These are phyloP conservation scores for Xylaria sp. DNA, from an alignment of 2,329 filamentous ascomycete genomes.

Conservation along the genomic window DNA sequence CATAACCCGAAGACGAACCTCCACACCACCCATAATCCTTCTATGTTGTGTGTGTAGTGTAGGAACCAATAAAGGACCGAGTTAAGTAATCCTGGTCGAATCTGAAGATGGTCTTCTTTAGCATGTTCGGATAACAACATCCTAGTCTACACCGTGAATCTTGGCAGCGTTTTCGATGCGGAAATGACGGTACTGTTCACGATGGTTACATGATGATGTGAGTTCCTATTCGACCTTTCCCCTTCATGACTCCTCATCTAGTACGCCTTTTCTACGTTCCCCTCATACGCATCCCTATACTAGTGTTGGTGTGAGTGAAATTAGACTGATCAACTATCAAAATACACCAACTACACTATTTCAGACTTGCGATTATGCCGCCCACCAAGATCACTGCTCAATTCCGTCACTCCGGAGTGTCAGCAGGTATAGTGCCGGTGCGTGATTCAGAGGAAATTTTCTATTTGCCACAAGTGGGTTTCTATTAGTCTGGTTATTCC, in stretches of 20 bases:
- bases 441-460: slow-evolving; percentile 11
- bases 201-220: slow-evolving; percentile 31
- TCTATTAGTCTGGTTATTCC: slow-evolving; percentile 7
- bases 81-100: slow-evolving; percentile 1
- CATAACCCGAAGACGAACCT: slow-evolving; percentile 1
- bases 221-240: slow-evolving; percentile 13
- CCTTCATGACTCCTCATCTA: background rate
- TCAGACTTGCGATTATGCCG: background rate
- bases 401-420: background rate
- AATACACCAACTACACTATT: background rate
- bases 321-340: slow-evolving; percentile 1
- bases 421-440: background rate
- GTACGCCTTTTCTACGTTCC: background rate
- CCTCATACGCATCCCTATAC: background rate
- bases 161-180: background rate
- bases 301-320: background rate
- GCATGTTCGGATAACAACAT: slow-evolving; percentile 5
- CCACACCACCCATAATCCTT: slow-evolving; percentile 26
- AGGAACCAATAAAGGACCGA: slow-evolving; percentile 8
- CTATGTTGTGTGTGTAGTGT: background rate
- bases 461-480: slow-evolving; percentile 27
- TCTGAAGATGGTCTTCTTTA: slow-evolving; percentile 5
- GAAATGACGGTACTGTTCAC: slow-evolving; percentile 18
- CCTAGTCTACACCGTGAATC: slow-evolving; percentile 21
- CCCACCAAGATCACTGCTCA: background rate